Percentiles rank a stretch among this genome's conserved stretches.
These are phyloP conservation scores for Fraxinus paxiana DNA, from an alignment of 305 asterid genomes.

Conservation along the genomic window DNA sequence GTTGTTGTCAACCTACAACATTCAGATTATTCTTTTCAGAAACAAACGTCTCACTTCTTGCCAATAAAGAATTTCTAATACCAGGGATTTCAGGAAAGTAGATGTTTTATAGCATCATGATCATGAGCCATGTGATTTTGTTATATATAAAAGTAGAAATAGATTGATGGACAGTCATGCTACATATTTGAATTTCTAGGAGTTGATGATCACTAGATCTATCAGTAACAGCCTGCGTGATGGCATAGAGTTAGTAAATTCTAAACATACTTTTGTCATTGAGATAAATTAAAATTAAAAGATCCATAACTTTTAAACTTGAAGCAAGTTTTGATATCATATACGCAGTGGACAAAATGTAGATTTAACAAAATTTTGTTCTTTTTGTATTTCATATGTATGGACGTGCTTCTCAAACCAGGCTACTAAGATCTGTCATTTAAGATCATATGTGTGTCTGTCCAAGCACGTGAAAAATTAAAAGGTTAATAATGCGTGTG, in stretches of 20 bases:
- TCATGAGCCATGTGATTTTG: background rate
- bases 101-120: background rate
- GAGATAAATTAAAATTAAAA: background rate
- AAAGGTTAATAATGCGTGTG: background rate
- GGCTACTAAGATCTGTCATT: background rate
- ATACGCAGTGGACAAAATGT: background rate
- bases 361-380: background rate
- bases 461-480: background rate
- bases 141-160: too few species aligned
- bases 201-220: background rate
- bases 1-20: constrained; percentile 12
- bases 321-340: background rate
- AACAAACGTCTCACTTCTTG: background rate
- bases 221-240: background rate
- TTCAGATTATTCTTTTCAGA: background rate
- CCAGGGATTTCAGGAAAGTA: background rate
- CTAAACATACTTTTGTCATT: background rate
- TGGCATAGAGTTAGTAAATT: background rate
- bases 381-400: background rate
- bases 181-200: background rate
- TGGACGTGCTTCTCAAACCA: background rate
- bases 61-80: background rate
- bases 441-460: background rate
- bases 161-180: background rate
- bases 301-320: background rate